Base-by-base conservation (phyloP, 805 yeast genomes). In the Cyberlindnera japonica region DNA sequence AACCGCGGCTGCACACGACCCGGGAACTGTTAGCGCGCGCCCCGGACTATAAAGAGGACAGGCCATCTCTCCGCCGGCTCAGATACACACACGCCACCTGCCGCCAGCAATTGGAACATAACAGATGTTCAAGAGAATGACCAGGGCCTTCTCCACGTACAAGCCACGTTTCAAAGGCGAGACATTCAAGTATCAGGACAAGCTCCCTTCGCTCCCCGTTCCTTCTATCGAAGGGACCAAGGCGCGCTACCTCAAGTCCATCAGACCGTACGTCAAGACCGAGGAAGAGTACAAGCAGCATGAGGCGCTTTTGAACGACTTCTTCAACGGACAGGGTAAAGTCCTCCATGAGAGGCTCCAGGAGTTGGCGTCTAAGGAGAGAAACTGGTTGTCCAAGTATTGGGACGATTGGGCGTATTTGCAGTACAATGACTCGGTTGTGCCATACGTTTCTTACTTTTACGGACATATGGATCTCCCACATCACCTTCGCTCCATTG, bases 381-480 rank as follows among this genome's bases (percentile, higher is more conserved):
- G 88, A 58, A 91, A 91, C 63, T 91, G 99, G 99, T 72, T 91
- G 55, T 76, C 84, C 34, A 82, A 77, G 45, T 88, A 83, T 74
- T 91, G 99, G 99, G 95, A 91, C 62, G 83, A 85, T 54, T 86
- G 84, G 51, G 95, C 96, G 16, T 91, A 91, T 65, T 70, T 91
- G 69, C 79, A 83, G 29, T 90, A 88, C 67, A 75, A 93, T 50
- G 98, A 88, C 63, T 95, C 98, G 0, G 85, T 91, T n/a, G 85
- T 86, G 20, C 97, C 98, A 11, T 90, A 81, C 58, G 96, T 88
- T 26, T 84, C 95, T 16, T 91, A 91, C 68, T 93, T 88, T 54
- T 91, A 77, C 66, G 74, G 81, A 39, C 96, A 91, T 68, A 82
- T 77, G 62, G 91, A 85, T 54, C 49, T 69, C 26, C 69, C 71